Evolutionary conservation across 495 filamentous ascomycete genomes (phyloP), one percentile per base, ranked within the genome.

Genomic region (Podospora pseudoanserina): DNA sequence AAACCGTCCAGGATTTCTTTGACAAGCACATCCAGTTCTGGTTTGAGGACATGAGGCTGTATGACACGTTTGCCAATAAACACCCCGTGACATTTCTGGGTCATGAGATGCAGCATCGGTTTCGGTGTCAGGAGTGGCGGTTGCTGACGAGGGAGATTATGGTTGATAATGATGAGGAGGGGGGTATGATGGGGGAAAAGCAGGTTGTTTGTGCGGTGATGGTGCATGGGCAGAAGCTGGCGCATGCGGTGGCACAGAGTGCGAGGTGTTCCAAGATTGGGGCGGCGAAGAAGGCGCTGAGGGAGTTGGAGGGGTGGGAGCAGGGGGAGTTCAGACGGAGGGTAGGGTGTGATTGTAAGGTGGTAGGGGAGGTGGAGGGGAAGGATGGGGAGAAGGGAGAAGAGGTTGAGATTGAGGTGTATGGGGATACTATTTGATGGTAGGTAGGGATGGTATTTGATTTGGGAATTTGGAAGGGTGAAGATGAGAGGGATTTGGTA

Each of bases 21-120:
- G 75, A 88, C 26, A 76, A 68, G 6, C 86, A 92, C 67, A 85
- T 99, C 67, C 83, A 82, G 66, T 87, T 87, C 19, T 97, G 86
- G 76, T 98, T 98, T 69, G 84, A 88, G 70, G 92, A 98, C 77
- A 97, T 98, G 90, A 78, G 82, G 13, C 82, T 96, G 34, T 97
- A 97, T 74, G 93, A 97, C 77, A 88, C 86, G 0, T 97, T 91
- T 76, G 95, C 95, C 2, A 93, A 91, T 74, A 91, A 91, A 20
- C 94, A 98, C 69, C 94, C 95, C 1, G 91, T 83, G 1, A 87
- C 81, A 0, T 78, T 80, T 39, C 71, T 85, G 0, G 73, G 73
- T 23, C 78, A 79, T 53, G 66, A 79, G 62, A 77, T 89, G 70
- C 73, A 78, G 64, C 69, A 77, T 4, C 72, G 79, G 55, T 81